Evolutionary conservation across 495 filamentous ascomycete genomes (phyloP).

Genomic region (Lentithecium fluviatile): DNA sequence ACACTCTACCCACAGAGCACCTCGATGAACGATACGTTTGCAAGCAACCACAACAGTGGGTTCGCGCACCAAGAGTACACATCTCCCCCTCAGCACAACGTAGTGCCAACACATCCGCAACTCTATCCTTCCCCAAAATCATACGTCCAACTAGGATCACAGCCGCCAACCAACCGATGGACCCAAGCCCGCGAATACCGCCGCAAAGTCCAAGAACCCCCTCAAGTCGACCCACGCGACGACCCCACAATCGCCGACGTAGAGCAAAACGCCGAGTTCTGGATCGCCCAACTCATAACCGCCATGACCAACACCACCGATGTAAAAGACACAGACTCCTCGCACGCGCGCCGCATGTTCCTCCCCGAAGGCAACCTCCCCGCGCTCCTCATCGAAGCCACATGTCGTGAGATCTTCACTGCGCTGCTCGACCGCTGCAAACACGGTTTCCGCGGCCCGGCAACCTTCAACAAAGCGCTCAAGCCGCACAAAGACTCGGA

Average conservation of each 20-base stretch:
- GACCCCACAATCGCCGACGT: conserved; percentile 8
- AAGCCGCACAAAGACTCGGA: conserved; percentile 4
- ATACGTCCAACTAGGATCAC: neutral
- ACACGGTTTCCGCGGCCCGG: conserved; percentile 13
- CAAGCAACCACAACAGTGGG: too few species aligned
- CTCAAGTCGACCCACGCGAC: neutral
- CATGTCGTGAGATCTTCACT: neutral
- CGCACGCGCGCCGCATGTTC: conserved; percentile 6
- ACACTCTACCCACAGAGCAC: too few species aligned
- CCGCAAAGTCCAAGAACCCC: conserved; percentile 2
- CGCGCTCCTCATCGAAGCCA: conserved; percentile 1
- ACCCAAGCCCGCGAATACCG: conserved; percentile 9
- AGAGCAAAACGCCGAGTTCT: conserved; percentile 9
- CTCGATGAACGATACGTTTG: too few species aligned
- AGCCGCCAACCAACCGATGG: conserved; percentile 1
- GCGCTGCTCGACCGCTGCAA: conserved; percentile 10
- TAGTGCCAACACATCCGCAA: too few species aligned
- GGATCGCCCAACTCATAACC: conserved; percentile 2
- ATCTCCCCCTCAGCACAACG: too few species aligned
- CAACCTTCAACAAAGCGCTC: conserved; percentile 9
- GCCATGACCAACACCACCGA: neutral
- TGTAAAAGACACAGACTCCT: conserved; percentile 6
- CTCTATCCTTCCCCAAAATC: too few species aligned
- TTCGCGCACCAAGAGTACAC: too few species aligned
- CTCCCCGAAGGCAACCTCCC: neutral